These are phyloP conservation scores for Teratosphaeria viscida DNA, from an alignment of 2,329 filamentous ascomycete species.

Conservation along the genomic window DNA sequence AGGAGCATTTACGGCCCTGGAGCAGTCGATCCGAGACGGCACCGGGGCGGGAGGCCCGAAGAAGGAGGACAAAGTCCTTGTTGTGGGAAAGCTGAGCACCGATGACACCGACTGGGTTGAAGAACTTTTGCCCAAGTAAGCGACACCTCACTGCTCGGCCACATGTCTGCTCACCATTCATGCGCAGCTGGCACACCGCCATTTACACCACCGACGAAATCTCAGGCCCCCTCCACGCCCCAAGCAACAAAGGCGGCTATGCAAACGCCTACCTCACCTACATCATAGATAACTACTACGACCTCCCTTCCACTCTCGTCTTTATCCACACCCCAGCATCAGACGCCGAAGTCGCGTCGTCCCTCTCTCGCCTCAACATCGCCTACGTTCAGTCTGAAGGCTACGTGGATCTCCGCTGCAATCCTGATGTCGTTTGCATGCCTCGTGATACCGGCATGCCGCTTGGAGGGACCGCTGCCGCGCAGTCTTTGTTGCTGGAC, in stretches of 20 bases:
- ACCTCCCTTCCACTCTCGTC: conserved; percentile 16
- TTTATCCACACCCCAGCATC: conserved; percentile 14
- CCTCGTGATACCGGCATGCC: not conserved
- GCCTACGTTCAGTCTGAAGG: not conserved
- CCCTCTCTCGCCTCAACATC: not conserved
- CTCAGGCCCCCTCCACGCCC: conserved; percentile 1
- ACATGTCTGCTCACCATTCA: not conserved
- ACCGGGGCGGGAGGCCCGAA: not conserved
- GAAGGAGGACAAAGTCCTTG: not conserved
- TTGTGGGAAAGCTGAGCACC: conserved; percentile 1
- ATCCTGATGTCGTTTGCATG: not conserved
- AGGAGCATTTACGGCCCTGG: not conserved
- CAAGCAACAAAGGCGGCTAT: conserved; percentile 34
- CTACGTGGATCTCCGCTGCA: not conserved
- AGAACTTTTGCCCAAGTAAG: not conserved
- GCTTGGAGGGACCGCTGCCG: not conserved
- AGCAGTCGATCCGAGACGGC: not conserved
- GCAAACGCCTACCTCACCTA: conserved; percentile 38
- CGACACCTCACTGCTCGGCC: not conserved
- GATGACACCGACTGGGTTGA: not conserved
- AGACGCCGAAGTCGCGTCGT: not conserved
- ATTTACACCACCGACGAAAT: not conserved
- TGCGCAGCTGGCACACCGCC: not conserved
- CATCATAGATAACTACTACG: conserved; percentile 36
- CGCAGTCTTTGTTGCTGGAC: not conserved